Percentiles rank a stretch among this genome's conserved stretches.
Evolutionary conservation across 768 basidiomycete species (phyloP).

Genomic region (Dictyophora rubrovolvata): DNA sequence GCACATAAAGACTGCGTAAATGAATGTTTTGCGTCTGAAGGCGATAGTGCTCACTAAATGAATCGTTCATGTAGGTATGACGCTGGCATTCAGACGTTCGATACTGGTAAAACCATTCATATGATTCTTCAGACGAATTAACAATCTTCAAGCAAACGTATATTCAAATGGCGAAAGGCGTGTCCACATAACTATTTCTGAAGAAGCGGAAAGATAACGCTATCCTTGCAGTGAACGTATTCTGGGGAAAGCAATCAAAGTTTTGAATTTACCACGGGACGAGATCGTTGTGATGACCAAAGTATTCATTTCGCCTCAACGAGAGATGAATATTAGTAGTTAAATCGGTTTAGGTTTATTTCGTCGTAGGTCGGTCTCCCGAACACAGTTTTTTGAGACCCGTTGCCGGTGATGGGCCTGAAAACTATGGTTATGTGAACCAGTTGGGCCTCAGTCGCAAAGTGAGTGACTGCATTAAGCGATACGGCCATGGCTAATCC

Average conservation of each 20-base stretch:
- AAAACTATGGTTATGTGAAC: conserved; percentile 40
- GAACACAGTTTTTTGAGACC: conserved; percentile 3
- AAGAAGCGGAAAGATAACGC: background rate
- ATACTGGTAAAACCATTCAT: conserved; percentile 15
- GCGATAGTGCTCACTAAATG: background rate
- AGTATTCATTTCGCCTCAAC: conserved; percentile 30
- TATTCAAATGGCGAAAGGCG: conserved; percentile 46
- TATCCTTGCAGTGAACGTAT: conserved; percentile 37
- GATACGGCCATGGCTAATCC: background rate
- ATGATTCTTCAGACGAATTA: background rate
- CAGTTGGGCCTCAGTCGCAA: conserved; percentile 38
- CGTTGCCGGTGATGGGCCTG: conserved; percentile 1
- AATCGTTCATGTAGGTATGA: conserved; percentile 5
- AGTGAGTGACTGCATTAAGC: conserved; percentile 16
- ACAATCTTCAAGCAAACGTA: conserved; percentile 25
- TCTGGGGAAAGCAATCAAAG: conserved; percentile 63
- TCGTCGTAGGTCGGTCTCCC: conserved; percentile 15
- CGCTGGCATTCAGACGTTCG: conserved; percentile 21
- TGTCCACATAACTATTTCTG: background rate
- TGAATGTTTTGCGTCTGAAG: background rate
- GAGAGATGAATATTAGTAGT: background rate
- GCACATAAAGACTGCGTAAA: conserved; percentile 39
- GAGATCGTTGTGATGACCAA: conserved; percentile 76
- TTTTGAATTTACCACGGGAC: conserved; percentile 56
- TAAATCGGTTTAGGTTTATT: conserved; percentile 13